Evolutionary conservation across 2,329 filamentous ascomycete genomes (phyloP), one percentile per base, ranked within the genome.

Genomic region (Lachnellula subtilissima): DNA sequence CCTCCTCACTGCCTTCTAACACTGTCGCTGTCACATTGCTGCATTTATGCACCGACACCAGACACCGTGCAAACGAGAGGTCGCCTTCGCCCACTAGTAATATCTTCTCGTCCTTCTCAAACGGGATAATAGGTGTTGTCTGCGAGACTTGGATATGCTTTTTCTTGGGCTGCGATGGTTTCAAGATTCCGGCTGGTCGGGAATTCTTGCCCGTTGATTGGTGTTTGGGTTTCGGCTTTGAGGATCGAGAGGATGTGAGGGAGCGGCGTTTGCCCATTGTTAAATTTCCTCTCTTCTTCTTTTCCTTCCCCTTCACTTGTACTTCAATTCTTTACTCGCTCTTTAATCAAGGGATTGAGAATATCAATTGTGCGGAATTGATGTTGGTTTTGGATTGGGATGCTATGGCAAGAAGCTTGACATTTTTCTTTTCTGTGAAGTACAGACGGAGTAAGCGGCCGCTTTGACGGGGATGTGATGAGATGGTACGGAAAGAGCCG

Each of bases 71-170:
- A 70, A 91, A 93, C 69, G 87, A 91, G 67, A 94, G 83, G 72
- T 95, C 89, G 62, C 84, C 89, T 69, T 94, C 89, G 65, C 89
- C 89, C 51, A 93, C 74, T 2, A 93, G 81, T 6, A 94, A 82
- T 60, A 93, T 90, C 64, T 80, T 75, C 62, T 91, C 83, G 64
- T 80, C 73, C 40, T 80, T 74, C 23, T 77, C 71, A 71, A 93
- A 92, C 15, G 89, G 89, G 22, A 92, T 84, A 4, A 75, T 81
- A 23, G 78, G 83, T 61, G 72, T 72, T 61, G 67, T 64, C 52
- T 72, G 69, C 52, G 70, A 66, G 6, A 40, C 35, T 48, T 64
- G 62, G 12, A 53, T 32, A 14, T 52, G 48, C 46, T 57, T 58
- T 36, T 45, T 40, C 15, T 50, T 52, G 19, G 9, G 12, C 36